phyloP scores from a whole-genome alignment of 192 early-diverging fungal genomes.

The Mortierella claussenii region DNA sequence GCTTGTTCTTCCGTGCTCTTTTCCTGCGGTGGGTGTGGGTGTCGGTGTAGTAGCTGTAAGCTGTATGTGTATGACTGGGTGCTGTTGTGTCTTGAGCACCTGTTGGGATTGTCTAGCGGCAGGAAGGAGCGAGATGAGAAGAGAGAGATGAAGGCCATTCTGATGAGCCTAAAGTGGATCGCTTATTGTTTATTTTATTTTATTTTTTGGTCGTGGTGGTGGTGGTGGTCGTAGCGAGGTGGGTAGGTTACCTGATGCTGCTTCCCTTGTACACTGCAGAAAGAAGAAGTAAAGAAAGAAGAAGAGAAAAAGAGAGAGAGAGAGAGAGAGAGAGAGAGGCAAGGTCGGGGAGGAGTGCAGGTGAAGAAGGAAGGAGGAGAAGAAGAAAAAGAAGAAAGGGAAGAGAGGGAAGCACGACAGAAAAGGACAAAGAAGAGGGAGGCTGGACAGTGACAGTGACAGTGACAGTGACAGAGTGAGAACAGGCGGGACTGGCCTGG shows the following conservation, averaged over 20 bases:
- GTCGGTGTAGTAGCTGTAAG: too few species aligned
- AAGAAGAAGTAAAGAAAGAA: background rate
- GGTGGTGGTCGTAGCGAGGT: too few species aligned
- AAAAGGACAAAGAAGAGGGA: conserved; percentile 8
- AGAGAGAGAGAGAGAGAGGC: background rate
- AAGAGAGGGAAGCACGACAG: background rate
- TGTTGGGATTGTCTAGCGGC: too few species aligned
- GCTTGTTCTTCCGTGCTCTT: too few species aligned
- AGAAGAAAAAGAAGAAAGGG: conserved; percentile 1
- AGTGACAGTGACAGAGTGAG: too few species aligned
- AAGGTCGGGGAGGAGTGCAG: background rate
- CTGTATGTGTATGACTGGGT: too few species aligned
- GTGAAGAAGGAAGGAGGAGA: background rate
- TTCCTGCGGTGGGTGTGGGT: too few species aligned
- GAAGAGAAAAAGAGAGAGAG: background rate
- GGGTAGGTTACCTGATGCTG: background rate
- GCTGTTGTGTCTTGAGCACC: too few species aligned
- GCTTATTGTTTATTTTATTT: background rate
- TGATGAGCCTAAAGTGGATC: background rate
- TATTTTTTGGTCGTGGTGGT: too few species aligned
- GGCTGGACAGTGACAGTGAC: background rate
- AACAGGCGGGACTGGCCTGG: too few species aligned
- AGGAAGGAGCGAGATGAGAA: conserved; percentile 7
- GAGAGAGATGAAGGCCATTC: background rate
- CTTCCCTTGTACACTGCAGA: background rate